A percentile compares a stretch with the other conserved stretches of the same genome.
These are phyloP conservation scores for Acacia pycnantha DNA, from an alignment of 331 rosid genomes.

Conservation along the genomic window DNA sequence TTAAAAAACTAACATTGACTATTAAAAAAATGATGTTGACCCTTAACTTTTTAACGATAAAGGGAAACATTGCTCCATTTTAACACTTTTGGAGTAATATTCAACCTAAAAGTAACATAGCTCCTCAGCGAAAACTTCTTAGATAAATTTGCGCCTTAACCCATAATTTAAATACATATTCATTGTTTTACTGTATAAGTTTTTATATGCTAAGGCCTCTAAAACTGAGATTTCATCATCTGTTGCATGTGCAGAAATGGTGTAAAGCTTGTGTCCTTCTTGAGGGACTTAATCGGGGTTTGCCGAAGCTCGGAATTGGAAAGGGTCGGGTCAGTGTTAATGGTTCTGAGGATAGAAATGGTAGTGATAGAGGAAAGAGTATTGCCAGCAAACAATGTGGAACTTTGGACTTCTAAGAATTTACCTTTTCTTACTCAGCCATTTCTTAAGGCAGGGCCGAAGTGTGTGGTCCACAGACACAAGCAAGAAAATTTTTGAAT, in stretches of 20 bases:
- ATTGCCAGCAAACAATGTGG: conserved; percentile 84
- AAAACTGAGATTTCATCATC: not conserved
- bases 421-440: conserved; percentile 5
- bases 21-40: too few relatives aligned
- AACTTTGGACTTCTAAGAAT: conserved; percentile 61
- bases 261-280: conserved; percentile 94
- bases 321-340: conserved; percentile 48
- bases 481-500: too few relatives aligned
- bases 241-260: conserved; percentile 71
- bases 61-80: too few relatives aligned
- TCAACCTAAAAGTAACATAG: too few relatives aligned
- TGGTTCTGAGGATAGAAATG: conserved; percentile 39
- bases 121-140: too few relatives aligned
- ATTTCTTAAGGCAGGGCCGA: not conserved
- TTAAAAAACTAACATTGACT: too few relatives aligned
- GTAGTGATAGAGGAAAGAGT: conserved; percentile 44
- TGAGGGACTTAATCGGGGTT: conserved; percentile 87
- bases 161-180: not conserved
- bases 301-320: conserved; percentile 92
- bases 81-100: too few relatives aligned
- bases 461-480: too few relatives aligned
- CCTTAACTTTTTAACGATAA: too few relatives aligned
- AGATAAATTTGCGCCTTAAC: too few relatives aligned
- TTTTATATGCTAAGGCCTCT: not conserved
- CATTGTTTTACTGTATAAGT: not conserved